Evolutionary conservation across 2,329 filamentous ascomycete species (phyloP), one percentile per base, ranked within the genome.

Genomic region (Pseudogymnoascus sp.): DNA sequence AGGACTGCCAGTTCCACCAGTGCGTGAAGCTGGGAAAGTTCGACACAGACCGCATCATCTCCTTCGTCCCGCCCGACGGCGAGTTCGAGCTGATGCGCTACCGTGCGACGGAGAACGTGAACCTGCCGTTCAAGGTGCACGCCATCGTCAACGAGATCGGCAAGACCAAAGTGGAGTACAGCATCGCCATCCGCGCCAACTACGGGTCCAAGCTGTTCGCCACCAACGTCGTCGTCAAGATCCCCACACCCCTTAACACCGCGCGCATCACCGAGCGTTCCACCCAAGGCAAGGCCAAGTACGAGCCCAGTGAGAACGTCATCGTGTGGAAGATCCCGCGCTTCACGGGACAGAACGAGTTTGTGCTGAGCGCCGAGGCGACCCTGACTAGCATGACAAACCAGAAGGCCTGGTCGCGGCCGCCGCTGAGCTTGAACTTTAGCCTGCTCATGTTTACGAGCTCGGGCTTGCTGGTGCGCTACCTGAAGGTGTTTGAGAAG

Each of bases 41-140:
- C 73, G 95, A 97, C 76, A 89, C 89, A 31, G 95, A 99, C 77
- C 85, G 95, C 68, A 97, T 96, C 75, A 97, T 99, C 76, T 95
- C 89, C 65, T 97, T 99, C 75, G 88, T 99, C 38, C 95, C 95
- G 2, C 95, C 95, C 2, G 95, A 99, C 74, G 95, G 95, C 68
- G 93, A 97, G 74, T 99, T 99, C 76, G 95, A 99, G 79, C 84
- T 99, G 66, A 99, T 99, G 95, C 89, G 93, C 59, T 99, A 99
- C 77, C 91, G 96, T 61, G 93, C 95, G 9, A 97, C 93, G 23
- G 95, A 99, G 75, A 99, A 99, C 73, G 93, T 99, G 74, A 99
- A 99, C 74, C 81, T 99, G 14, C 96, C 95, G 0, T 99, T 99
- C 84, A 97, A 97, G 76, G 92, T 99, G 8, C 95, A 99, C 74